Evolutionary conservation across 176 grass and related monocot genomes (phyloP).

Genomic region (Oryza meridionalis): DNA sequence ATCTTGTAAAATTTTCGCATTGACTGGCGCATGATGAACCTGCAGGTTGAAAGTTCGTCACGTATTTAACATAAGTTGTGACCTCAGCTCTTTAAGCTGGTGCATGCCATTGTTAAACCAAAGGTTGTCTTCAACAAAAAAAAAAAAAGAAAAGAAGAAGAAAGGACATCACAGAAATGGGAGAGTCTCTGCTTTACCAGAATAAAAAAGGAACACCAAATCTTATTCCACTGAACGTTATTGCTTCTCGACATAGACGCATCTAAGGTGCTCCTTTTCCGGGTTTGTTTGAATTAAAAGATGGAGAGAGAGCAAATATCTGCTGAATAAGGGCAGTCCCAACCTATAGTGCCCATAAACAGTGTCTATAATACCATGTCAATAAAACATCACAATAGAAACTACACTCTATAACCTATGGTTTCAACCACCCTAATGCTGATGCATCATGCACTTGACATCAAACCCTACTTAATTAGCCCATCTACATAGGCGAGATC

Average conservation of each 20-base stretch:
- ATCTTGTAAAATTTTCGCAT: background rate
- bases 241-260: conserved; percentile 32
- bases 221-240: conserved; percentile 41
- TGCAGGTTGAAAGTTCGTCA: background rate
- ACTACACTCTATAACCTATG: no score
- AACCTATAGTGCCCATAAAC: no score
- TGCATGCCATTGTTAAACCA: conserved; percentile 24
- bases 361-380: no score
- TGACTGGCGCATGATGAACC: background rate
- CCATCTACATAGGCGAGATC: conserved; percentile 18
- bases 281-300: conserved; percentile 29
- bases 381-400: no score
- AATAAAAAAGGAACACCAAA: conserved; percentile 39
- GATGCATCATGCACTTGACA: background rate
- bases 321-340: no score
- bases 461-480: background rate
- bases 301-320: background rate
- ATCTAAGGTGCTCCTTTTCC: conserved; percentile 44
- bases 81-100: background rate
- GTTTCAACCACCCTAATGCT: no score
- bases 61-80: background rate
- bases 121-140: background rate
- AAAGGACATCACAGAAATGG: conserved; percentile 1
- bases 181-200: background rate
- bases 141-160: background rate